Evolutionary conservation across 768 basidiomycete genomes (phyloP), one percentile per base, ranked within the genome.

Genomic region (Serendipita vermifera): DNA sequence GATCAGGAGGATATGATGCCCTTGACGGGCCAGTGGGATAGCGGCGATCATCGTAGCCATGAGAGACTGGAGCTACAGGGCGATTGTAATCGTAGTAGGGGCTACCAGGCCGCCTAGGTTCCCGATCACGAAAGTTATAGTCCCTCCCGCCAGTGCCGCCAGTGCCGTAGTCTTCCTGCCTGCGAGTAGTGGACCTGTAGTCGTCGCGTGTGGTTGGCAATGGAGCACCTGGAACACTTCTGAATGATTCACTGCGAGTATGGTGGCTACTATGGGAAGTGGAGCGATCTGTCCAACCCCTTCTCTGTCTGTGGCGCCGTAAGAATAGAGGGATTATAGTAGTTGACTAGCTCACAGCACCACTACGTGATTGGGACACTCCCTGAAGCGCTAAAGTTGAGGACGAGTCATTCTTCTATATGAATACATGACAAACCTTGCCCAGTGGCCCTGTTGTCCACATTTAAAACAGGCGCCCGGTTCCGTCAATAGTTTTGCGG

Each of bases 381-480:
- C 62, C 22, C 55, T 59, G 43, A 1, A 20, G 0, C n/a, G n/a
- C n/a, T n/a, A n/a, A n/a, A n/a, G 35, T 3, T 39, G 26, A n/a
- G 33, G 56, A 38, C 20, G 2, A 24, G 22, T 26, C 31, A 20
- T 36, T 36, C 9, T 36, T 51, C n/a, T 4, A 32, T 20, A 31
- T 20, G 24, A 31, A 48, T 36, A 41, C 5, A 26, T 29, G 55
- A 68, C 77, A 43, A 60, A 86, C 87, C 87, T 83, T 24, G 88
- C 89, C 87, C 89, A 91, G 67, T 92, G 88, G 27, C 89, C 88
- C 69, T 77, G 73, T 63, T 85, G 79, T 22, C 85, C 88, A 55
- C 89, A 92, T 62, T 80, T 87, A 71, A 90, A 91, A 65, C 89
- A 91, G 40, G 87, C 85, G 3, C 87, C 86, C 13, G 87, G 86